These are phyloP conservation scores for Endothia cerciana DNA, from an alignment of 2,329 filamentous ascomycete genomes.

Conservation along the genomic window DNA sequence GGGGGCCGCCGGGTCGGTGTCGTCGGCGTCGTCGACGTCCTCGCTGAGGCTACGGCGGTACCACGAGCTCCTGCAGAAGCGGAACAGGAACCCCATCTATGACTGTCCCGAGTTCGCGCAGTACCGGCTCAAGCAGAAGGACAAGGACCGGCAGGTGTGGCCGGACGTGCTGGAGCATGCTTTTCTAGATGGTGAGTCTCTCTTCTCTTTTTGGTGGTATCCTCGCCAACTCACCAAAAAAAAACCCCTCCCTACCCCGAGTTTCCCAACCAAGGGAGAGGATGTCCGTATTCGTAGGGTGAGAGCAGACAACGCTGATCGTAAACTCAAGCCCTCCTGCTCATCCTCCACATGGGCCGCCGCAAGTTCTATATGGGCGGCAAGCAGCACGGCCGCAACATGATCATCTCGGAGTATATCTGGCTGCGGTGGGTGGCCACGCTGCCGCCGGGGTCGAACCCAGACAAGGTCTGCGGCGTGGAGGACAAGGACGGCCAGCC, in stretches of 20 bases:
- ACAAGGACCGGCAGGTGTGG: constrained; percentile 67
- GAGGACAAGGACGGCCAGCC: constrained; percentile 35
- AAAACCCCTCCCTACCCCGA: background rate
- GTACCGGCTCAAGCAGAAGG: constrained; percentile 67
- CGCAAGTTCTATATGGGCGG: constrained; percentile 68
- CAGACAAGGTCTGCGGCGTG: constrained; percentile 35
- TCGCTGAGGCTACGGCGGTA: constrained; percentile 38
- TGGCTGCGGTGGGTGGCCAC: constrained; percentile 55
- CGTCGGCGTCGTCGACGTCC: constrained; percentile 1
- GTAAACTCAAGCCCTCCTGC: constrained; percentile 56
- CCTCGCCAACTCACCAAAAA: background rate
- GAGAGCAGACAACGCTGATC: background rate
- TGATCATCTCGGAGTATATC: constrained; percentile 71
- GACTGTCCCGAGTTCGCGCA: constrained; percentile 65
- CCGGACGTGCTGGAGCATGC: constrained; percentile 66
- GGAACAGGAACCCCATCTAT: constrained; percentile 61
- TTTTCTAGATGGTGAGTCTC: constrained; percentile 65
- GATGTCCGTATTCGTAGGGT: background rate
- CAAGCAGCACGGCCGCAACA: constrained; percentile 69
- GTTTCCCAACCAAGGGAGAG: background rate
- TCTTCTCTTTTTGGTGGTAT: background rate
- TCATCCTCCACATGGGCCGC: constrained; percentile 68
- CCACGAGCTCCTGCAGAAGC: constrained; percentile 36
- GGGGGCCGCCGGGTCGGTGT: background rate
- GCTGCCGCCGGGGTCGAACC: constrained; percentile 46